Conservation (phyloP, 2,329 filamentous ascomycete genomes). For the Talaromyces sp. region DNA sequence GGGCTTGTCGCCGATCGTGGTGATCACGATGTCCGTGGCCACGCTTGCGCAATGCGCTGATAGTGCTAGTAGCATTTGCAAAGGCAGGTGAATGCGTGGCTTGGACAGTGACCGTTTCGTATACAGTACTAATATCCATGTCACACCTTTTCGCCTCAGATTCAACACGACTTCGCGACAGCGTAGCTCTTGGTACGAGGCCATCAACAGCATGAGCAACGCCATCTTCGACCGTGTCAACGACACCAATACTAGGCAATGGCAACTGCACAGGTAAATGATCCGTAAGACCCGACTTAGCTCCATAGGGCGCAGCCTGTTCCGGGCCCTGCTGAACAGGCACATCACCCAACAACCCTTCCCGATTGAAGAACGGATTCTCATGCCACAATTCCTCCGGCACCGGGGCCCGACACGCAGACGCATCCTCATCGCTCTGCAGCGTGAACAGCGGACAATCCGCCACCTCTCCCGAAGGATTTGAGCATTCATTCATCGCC, state of each 20-base stretch:
- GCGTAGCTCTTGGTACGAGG: conserved; percentile 23
- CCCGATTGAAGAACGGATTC: conserved; percentile 54
- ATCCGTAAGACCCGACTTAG: neutral
- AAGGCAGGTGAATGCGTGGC: conserved; percentile 25
- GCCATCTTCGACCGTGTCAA: neutral
- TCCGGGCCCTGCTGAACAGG: conserved; percentile 46
- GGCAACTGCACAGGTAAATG: conserved; percentile 17
- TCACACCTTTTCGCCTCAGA: neutral
- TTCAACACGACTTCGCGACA: conserved; percentile 18
- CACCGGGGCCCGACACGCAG: conserved; percentile 60
- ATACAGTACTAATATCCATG: conserved; percentile 29
- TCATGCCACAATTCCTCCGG: conserved; percentile 58
- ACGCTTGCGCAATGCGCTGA: neutral
- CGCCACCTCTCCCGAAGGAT: conserved; percentile 61
- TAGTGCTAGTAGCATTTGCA: neutral
- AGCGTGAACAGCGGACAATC: conserved; percentile 76
- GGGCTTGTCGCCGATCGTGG: neutral
- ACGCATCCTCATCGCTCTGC: conserved; percentile 54
- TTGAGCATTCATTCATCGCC: conserved; percentile 74
- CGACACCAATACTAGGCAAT: neutral
- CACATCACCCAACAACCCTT: conserved; percentile 64
- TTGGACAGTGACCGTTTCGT: conserved; percentile 29
- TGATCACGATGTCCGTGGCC: neutral
- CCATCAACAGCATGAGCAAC: neutral
- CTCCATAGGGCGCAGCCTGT: conserved; percentile 29